Conservation (phyloP, 1,284 basidiomycete species). For the Cutaneotrichosporon mucoides region DNA sequence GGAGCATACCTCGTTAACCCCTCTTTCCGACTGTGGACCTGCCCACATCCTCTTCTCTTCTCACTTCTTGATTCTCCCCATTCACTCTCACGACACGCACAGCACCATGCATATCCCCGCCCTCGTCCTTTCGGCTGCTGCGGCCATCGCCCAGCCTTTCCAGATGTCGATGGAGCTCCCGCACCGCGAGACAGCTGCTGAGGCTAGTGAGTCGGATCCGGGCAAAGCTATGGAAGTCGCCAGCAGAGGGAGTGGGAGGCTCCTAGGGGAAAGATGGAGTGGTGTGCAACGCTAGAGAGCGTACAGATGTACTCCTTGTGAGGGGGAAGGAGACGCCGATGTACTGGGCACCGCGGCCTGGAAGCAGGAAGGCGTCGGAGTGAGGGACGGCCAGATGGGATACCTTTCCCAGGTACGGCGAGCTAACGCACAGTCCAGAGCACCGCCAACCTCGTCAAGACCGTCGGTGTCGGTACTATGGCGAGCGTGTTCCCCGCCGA, state of each 20-base stretch:
- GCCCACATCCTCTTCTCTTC: not conserved
- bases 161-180: slow-evolving; percentile 1
- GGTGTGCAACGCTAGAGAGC: no score
- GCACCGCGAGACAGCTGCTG: slow-evolving; percentile 26
- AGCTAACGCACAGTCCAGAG: slow-evolving; percentile 8
- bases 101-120: slow-evolving; percentile 8
- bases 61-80: not conserved
- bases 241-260: no score
- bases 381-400: no score
- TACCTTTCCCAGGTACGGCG: no score
- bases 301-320: no score
- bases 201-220: slow-evolving; percentile 21
- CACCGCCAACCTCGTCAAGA: slow-evolving; percentile 8
- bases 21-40: no score
- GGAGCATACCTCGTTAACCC: no score
- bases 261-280: no score
- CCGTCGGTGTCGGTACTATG: slow-evolving; percentile 38
- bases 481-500: slow-evolving; percentile 38
- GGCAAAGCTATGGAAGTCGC: no score
- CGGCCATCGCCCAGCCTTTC: slow-evolving; percentile 3
- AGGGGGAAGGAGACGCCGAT: no score
- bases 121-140: slow-evolving; percentile 2
- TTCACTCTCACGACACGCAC: not conserved
- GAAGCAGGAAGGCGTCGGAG: no score
- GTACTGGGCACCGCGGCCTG: no score